Conservation (phyloP, 78 protist genomes). For the Dictyostelium purpureum region DNA sequence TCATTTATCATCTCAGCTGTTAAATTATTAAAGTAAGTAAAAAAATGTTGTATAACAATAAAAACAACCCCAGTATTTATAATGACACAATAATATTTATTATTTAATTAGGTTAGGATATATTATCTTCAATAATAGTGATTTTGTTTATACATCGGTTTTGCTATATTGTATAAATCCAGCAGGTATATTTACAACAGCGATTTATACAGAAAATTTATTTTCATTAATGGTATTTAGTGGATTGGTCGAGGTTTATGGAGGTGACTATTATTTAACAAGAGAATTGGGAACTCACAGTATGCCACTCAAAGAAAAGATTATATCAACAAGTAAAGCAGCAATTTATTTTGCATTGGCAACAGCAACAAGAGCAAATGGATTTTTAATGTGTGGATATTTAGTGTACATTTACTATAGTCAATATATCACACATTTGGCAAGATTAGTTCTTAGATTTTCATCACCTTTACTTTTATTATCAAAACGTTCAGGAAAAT, state of each 20-base stretch:
- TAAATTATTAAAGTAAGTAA: conserved; percentile 35
- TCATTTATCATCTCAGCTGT: conserved; percentile 42
- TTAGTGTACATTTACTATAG: conserved; percentile 25
- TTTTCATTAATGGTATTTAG: conserved; percentile 50
- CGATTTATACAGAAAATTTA: conserved; percentile 61
- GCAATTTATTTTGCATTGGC: conserved; percentile 28
- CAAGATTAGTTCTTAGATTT: background rate
- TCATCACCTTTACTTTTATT: too few relatives aligned
- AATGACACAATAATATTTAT: background rate
- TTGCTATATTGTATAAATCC: conserved; percentile 60
- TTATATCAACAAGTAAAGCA: background rate
- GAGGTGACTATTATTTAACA: conserved; percentile 19
- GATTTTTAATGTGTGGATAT: conserved; percentile 62
- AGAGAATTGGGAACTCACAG: conserved; percentile 5
- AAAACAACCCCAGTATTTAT: too few relatives aligned
- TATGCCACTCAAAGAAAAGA: background rate
- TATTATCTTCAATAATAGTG: conserved; percentile 27
- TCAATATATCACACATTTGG: background rate
- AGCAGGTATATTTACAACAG: conserved; percentile 55
- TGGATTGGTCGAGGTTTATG: conserved; percentile 40
- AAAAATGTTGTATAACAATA: background rate
- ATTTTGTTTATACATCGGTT: conserved; percentile 17
- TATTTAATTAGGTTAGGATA: conserved; percentile 30
- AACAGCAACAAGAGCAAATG: conserved; percentile 68
- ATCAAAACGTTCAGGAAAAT: background rate